Evolutionary conservation across 108 stramenopile genomes (phyloP).

Genomic region (Cylindrotheca fusiformis): DNA sequence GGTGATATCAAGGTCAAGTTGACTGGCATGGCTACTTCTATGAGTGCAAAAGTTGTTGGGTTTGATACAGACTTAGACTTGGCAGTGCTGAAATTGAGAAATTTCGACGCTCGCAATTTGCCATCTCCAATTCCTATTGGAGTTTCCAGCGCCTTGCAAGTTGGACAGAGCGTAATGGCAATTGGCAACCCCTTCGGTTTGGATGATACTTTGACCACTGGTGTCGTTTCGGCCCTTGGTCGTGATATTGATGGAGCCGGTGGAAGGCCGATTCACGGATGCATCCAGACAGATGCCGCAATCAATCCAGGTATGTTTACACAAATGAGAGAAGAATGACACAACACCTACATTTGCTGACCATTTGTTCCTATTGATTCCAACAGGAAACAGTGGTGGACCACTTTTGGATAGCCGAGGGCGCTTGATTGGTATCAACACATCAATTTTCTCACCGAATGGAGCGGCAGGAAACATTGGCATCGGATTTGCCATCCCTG

Average conservation of each 20-base stretch:
- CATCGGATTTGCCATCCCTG: constrained; percentile 88
- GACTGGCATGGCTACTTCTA: constrained; percentile 44
- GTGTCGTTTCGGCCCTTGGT: constrained; percentile 74
- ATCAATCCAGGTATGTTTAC: constrained; percentile 6
- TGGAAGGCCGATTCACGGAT: constrained; percentile 75
- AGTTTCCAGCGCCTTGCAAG: constrained; percentile 52
- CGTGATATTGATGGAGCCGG: constrained; percentile 73
- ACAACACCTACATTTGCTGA: constrained; percentile 8
- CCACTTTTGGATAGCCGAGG: constrained; percentile 66
- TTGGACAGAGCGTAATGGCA: constrained; percentile 73
- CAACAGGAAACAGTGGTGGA: constrained; percentile 52
- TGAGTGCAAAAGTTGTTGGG: constrained; percentile 45
- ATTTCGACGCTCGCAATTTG: constrained; percentile 17
- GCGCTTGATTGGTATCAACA: constrained; percentile 81
- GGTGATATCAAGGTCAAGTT: constrained; percentile 55
- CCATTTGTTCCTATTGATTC: constrained; percentile 33
- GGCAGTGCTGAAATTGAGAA: constrained; percentile 29
- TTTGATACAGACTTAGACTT: constrained; percentile 76
- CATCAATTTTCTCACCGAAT: constrained; percentile 69
- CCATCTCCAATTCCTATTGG: constrained; percentile 48
- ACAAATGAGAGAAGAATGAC: background rate
- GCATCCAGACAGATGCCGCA: constrained; percentile 72
- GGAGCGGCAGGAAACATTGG: constrained; percentile 54
- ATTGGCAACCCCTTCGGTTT: constrained; percentile 81
- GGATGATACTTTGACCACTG: constrained; percentile 74